These are phyloP conservation scores for Leccinum pachyderme DNA, from an alignment of 1,284 basidiomycete species.

Conservation along the genomic window DNA sequence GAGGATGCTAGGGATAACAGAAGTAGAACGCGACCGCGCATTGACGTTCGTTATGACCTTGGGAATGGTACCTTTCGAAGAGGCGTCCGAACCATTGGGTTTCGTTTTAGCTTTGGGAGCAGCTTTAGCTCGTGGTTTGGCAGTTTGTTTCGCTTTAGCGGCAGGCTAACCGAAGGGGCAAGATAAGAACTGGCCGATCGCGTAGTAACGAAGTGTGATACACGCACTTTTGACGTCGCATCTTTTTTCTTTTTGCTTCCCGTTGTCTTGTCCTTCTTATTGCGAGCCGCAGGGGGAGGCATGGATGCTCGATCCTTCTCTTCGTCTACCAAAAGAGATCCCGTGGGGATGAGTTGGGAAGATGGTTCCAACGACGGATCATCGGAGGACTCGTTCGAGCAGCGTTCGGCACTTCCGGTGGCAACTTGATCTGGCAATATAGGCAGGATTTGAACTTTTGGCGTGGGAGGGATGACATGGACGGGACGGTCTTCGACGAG, in stretches of 20 bases:
- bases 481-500: constrained; percentile 50
- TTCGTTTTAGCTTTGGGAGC: constrained; percentile 28
- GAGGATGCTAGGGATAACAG: constrained; percentile 50
- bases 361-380: constrained; percentile 1
- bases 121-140: constrained; percentile 33
- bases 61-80: constrained; percentile 26
- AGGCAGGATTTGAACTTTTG: constrained; percentile 2
- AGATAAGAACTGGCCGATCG: not conserved
- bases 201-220: not conserved
- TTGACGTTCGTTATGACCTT: constrained; percentile 35
- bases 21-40: constrained; percentile 66
- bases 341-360: constrained; percentile 8
- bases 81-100: constrained; percentile 16
- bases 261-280: constrained; percentile 24
- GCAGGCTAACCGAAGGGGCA: constrained; percentile 11
- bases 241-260: constrained; percentile 32
- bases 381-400: constrained; percentile 1
- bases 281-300: constrained; percentile 50
- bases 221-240: constrained; percentile 20
- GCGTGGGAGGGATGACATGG: not conserved
- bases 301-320: constrained; percentile 51
- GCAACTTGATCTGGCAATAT: constrained; percentile 2
- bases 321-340: constrained; percentile 13
- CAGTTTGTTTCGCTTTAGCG: constrained; percentile 31
- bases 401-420: not conserved